phyloP scores from a whole-genome alignment of 768 basidiomycete species.

The Mycena filopes region DNA sequence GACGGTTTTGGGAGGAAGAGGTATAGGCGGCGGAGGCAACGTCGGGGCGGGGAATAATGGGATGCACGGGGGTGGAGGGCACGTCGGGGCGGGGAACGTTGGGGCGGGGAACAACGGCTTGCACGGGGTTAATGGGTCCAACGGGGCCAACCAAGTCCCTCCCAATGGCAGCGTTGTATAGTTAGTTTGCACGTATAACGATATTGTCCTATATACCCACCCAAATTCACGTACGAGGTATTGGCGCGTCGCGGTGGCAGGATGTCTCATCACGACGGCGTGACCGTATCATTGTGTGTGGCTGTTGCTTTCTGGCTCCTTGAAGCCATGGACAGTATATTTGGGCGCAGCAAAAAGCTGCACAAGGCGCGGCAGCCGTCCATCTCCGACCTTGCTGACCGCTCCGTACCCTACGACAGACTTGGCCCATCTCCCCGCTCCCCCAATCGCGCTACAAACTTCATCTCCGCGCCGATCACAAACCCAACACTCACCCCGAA shows the following conservation, averaged over 20 bases:
- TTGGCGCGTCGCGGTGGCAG: not conserved
- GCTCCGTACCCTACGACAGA: slow-evolving; percentile 80
- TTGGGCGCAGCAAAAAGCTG: slow-evolving; percentile 64
- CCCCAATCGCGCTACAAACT: slow-evolving; percentile 64
- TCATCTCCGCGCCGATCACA: slow-evolving; percentile 85
- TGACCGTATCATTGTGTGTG: not conserved
- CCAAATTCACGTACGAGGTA: too few species aligned
- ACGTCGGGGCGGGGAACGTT: too few species aligned
- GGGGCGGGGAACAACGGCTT: too few species aligned
- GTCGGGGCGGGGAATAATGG: too few species aligned
- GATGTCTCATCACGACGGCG: not conserved
- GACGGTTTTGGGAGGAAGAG: slow-evolving; percentile 38
- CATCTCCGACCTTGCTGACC: slow-evolving; percentile 70
- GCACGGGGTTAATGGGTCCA: too few species aligned
- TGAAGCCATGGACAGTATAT: slow-evolving; percentile 68
- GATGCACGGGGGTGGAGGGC: too few species aligned
- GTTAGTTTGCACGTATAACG: too few species aligned
- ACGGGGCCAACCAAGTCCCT: not conserved
- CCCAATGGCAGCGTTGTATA: not conserved
- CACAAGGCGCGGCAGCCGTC: slow-evolving; percentile 70
- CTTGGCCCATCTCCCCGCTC: slow-evolving; percentile 66
- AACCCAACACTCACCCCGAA: slow-evolving; percentile 80
- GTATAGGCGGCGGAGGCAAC: not conserved
- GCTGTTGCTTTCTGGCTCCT: not conserved
- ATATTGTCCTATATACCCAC: too few species aligned